Conservation (phyloP, 2,329 filamentous ascomycete genomes). For the Penicillium sp. region DNA sequence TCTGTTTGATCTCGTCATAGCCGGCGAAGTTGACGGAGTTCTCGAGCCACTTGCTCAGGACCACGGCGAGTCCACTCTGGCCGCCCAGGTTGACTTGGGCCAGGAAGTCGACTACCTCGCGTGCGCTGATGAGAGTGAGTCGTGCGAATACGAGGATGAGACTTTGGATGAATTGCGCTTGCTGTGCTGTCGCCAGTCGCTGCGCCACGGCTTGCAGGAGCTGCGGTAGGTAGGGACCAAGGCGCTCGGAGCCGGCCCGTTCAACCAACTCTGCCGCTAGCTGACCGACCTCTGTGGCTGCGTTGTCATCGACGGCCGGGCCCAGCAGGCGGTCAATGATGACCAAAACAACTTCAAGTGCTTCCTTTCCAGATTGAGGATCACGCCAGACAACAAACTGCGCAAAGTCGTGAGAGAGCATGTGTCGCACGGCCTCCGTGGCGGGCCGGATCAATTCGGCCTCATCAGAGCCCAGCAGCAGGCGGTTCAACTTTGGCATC, state of each 20-base stretch:
- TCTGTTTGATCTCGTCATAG: constrained; percentile 93
- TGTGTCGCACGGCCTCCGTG: constrained; percentile 76
- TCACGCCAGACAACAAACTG: constrained; percentile 85
- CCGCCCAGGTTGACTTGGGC: constrained; percentile 71
- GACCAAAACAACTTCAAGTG: constrained; percentile 77
- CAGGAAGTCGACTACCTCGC: constrained; percentile 86
- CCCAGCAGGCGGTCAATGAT: constrained; percentile 87
- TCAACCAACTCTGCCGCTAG: constrained; percentile 91
- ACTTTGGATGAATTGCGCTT: constrained; percentile 87
- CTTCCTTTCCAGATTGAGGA: constrained; percentile 63
- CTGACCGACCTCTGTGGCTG: constrained; percentile 89
- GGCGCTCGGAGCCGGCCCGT: constrained; percentile 80
- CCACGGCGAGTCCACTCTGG: constrained; percentile 70
- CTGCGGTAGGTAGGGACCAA: constrained; percentile 82
- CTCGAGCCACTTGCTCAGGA: constrained; percentile 90
- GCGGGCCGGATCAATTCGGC: constrained; percentile 80
- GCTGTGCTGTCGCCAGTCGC: constrained; percentile 69
- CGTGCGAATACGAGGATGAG: constrained; percentile 91
- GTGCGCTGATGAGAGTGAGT: constrained; percentile 71
- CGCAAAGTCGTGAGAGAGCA: constrained; percentile 78
- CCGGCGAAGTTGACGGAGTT: constrained; percentile 96
- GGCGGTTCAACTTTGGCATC: constrained; percentile 74
- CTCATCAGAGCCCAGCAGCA: constrained; percentile 76
- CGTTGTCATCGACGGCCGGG: constrained; percentile 77
- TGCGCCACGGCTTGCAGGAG: constrained; percentile 81